Evolutionary conservation across 306 rosid genomes (phyloP).

Genomic region (Cucumis cinereus): DNA sequence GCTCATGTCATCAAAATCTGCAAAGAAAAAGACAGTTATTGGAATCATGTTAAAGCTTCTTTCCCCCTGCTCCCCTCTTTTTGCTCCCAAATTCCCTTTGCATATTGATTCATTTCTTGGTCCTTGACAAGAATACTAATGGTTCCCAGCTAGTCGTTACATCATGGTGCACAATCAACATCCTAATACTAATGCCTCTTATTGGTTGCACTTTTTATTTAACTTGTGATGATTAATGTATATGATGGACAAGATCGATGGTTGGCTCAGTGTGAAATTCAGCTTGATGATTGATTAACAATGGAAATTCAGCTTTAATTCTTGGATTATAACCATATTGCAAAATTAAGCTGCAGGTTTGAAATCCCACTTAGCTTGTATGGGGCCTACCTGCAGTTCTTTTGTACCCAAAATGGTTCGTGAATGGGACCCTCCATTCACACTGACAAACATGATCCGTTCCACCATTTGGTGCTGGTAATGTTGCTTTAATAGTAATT

Average conservation of each 20-base stretch:
- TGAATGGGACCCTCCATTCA: conserved; percentile 58
- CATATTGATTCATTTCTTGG: not conserved
- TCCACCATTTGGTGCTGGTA: conserved; percentile 48
- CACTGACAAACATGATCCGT: conserved; percentile 21
- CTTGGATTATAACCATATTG: not conserved
- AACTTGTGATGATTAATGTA: not conserved
- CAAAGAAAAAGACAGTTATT: conserved; percentile 9
- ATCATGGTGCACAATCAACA: conserved; percentile 7
- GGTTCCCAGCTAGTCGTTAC: not conserved
- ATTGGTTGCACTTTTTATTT: not conserved
- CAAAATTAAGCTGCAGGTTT: conserved; percentile 13
- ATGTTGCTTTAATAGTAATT: conserved; percentile 18
- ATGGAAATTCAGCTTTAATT: conserved; percentile 6
- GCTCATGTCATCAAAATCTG: conserved; percentile 98
- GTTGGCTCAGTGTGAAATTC: conserved; percentile 19
- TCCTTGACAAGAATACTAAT: not conserved
- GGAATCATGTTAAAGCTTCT: not conserved
- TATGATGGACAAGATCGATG: conserved; percentile 9
- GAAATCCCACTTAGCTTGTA: conserved; percentile 20
- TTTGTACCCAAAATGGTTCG: conserved; percentile 57
- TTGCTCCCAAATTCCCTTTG: not conserved
- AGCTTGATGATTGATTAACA: not conserved
- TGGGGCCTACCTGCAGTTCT: conserved; percentile 29
- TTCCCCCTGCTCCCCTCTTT: not conserved
- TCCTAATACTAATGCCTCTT: not conserved